Evolutionary conservation across 2,329 filamentous ascomycete genomes (phyloP).

Genomic region (Hyphodiscus sp.): DNA sequence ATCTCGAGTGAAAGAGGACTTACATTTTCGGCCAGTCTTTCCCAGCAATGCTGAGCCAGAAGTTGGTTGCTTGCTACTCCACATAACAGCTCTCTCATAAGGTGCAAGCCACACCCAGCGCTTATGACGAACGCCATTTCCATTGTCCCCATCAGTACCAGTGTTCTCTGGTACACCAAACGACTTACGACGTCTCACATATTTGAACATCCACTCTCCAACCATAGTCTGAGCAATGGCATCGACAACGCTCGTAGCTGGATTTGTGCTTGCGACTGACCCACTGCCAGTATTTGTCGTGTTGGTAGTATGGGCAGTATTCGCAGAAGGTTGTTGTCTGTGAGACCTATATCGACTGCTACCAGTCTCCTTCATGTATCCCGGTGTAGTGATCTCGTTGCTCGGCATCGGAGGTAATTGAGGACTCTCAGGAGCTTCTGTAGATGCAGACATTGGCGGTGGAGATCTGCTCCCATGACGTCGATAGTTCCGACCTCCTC

Average conservation of each 20-base stretch:
- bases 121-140: slow-evolving; percentile 71
- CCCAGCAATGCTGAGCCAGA: slow-evolving; percentile 83
- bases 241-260: slow-evolving; percentile 80
- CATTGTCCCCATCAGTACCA: slow-evolving; percentile 61
- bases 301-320: slow-evolving; percentile 44
- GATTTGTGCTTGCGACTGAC: slow-evolving; percentile 51
- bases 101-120: slow-evolving; percentile 98
- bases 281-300: slow-evolving; percentile 34
- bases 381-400: slow-evolving; percentile 63
- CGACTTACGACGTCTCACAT: slow-evolving; percentile 79
- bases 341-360: slow-evolving; percentile 39
- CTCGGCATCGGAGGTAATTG: slow-evolving; percentile 64
- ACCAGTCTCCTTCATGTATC: slow-evolving; percentile 34
- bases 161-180: slow-evolving; percentile 71
- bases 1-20: slow-evolving; percentile 37
- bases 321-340: slow-evolving; percentile 54
- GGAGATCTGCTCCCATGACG: slow-evolving; percentile 53
- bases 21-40: slow-evolving; percentile 90
- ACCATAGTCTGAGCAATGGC: slow-evolving; percentile 98
- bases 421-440: slow-evolving; percentile 63
- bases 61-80: slow-evolving; percentile 95
- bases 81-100: slow-evolving; percentile 92
- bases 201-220: slow-evolving; percentile 95
- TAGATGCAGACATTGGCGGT: slow-evolving; percentile 60
- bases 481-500: slow-evolving; percentile 41